phyloP scores from a whole-genome alignment of 192 early-diverging fungal species.

The Coemansia sp. region DNA sequence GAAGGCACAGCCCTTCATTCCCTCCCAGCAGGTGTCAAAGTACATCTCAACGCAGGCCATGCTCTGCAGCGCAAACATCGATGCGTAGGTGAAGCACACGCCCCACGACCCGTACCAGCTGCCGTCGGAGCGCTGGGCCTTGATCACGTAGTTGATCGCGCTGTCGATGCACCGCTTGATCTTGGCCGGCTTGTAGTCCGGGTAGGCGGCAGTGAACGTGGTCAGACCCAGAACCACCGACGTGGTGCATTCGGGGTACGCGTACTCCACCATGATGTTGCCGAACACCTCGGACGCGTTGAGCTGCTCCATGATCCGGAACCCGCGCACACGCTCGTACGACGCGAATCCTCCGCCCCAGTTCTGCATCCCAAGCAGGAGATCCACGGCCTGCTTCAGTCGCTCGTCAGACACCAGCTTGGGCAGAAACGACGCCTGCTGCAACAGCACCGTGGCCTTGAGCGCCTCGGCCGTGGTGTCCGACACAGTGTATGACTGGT shows the following conservation, averaged over 20 bases:
- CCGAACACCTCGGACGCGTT: constrained; percentile 99
- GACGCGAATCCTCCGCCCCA: constrained; percentile 86
- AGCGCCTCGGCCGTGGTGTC: constrained; percentile 95
- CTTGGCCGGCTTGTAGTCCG: constrained; percentile 77
- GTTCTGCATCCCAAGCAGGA: constrained; percentile 93
- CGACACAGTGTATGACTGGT: constrained; percentile 93
- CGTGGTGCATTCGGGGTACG: constrained; percentile 96
- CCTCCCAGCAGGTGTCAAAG: constrained; percentile 76
- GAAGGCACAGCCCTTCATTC: constrained; percentile 86
- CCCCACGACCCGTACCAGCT: constrained; percentile 97
- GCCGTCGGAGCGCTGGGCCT: constrained; percentile 76
- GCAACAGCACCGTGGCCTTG: constrained; percentile 75
- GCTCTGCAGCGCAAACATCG: constrained; percentile 87
- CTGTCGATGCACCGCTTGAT: constrained; percentile 66
- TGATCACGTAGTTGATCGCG: constrained; percentile 77
- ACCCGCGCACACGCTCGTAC: constrained; percentile 85
- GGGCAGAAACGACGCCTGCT: constrained; percentile 62
- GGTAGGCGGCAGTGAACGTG: constrained; percentile 72
- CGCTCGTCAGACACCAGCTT: constrained; percentile 69
- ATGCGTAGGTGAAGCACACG: constrained; percentile 96
- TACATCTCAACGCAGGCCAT: constrained; percentile 78
- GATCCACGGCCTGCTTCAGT: constrained; percentile 84
- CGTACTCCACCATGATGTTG: constrained; percentile 96
- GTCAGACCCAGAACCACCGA: constrained; percentile 84
- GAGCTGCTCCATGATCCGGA: constrained; percentile 76